These are phyloP conservation scores for Fraxinus albicans DNA, from an alignment of 305 asterid genomes.

Conservation along the genomic window DNA sequence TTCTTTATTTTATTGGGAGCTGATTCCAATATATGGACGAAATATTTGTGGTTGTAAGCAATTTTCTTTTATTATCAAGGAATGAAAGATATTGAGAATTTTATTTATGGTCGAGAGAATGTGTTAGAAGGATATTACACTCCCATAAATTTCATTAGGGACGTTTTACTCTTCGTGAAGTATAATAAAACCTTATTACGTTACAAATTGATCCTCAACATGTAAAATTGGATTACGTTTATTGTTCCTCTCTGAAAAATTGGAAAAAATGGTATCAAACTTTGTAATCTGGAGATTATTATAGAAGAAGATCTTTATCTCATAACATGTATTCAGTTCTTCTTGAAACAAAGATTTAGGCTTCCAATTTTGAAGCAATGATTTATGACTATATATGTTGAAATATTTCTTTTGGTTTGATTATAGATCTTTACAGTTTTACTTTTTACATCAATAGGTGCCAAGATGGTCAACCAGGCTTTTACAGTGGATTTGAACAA, in stretches of 20 bases:
- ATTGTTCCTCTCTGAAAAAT: not conserved
- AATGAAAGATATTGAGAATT: not conserved
- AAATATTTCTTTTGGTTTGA: not conserved
- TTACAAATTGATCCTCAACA: not conserved
- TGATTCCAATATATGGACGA: not conserved
- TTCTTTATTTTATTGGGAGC: not conserved
- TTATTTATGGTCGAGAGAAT: not conserved
- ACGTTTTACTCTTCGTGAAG: not conserved
- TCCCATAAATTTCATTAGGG: not conserved
- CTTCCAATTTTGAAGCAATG: not conserved
- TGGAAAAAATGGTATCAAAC: not conserved
- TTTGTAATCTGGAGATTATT: not conserved
- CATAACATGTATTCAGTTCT: not conserved
- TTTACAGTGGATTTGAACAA: constrained; percentile 67
- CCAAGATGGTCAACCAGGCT: constrained; percentile 67
- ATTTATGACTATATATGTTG: not conserved
- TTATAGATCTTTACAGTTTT: not conserved
- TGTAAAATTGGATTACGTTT: not conserved
- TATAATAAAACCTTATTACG: not conserved
- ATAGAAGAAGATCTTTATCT: not conserved
- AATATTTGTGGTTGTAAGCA: not conserved
- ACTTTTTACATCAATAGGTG: constrained; percentile 31
- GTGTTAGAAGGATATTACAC: not conserved
- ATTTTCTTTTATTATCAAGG: not conserved
- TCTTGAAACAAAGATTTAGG: not conserved